These are phyloP conservation scores for Talaromyces rugulosus DNA, from an alignment of 2,329 filamentous ascomycete genomes.

Conservation along the genomic window DNA sequence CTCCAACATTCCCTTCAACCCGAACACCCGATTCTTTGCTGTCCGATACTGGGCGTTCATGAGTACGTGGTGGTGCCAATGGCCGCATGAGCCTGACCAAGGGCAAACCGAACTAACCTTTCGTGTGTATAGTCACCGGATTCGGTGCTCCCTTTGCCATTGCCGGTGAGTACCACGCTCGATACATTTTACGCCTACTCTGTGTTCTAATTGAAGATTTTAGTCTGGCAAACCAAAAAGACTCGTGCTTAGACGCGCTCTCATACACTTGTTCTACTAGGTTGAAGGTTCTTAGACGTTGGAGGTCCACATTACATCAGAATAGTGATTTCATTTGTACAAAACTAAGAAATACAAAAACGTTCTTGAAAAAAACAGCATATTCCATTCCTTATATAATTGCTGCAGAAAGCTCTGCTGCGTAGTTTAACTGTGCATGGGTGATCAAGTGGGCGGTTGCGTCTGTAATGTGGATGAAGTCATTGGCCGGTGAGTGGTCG, in stretches of 20 bases:
- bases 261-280: conserved; percentile 4
- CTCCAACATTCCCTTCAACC: conserved; percentile 96
- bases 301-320: conserved; percentile 16
- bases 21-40: conserved; percentile 79
- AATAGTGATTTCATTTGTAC: conserved; percentile 31
- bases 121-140: conserved; percentile 46
- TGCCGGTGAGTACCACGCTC: conserved; percentile 51
- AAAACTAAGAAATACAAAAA: conserved; percentile 33
- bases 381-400: conserved; percentile 4
- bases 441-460: conserved; percentile 9
- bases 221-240: conserved; percentile 67
- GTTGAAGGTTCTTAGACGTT: conserved; percentile 3
- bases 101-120: conserved; percentile 23
- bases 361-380: conserved; percentile 12
- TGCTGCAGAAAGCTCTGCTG: not conserved
- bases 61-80: conserved; percentile 47
- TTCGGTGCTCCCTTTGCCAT: conserved; percentile 59
- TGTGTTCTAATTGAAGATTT: conserved; percentile 22
- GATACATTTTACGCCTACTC: not conserved
- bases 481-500: conserved; percentile 33
- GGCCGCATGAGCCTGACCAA: not conserved
- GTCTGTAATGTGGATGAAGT: conserved; percentile 39
- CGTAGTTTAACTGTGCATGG: conserved; percentile 1
- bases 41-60: conserved; percentile 79
- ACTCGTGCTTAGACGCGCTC: conserved; percentile 35